Evolutionary conservation across 345 rosid species (phyloP), one percentile per base, ranked within the genome.

Genomic region (Hibiscus tridactylites): DNA sequence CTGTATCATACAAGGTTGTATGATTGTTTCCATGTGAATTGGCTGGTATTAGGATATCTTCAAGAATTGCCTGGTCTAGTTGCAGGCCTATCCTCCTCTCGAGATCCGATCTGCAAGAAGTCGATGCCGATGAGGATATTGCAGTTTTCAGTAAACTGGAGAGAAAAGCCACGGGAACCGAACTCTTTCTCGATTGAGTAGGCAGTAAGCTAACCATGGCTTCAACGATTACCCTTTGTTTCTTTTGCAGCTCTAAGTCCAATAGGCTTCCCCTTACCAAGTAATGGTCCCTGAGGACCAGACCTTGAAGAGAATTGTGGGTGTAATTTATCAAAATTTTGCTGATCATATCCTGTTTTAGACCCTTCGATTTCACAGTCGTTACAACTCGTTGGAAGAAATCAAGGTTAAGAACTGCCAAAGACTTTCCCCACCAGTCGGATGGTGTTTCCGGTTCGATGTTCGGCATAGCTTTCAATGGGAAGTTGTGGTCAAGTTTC

Each of bases 61-160:
- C 99, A 19, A 92, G 97, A 73, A 95, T 92, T n/a, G 99, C 97
- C 79, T 95, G 99, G 74, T 95, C 97, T 28, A 95, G 84, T 61
- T 92, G 99, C 60, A 92, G 91, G 60, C 99, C 97, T 0, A 92
- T 89, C 49, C 99, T 78, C 71, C 97, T 78, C 81, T 95, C 99
- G 61, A 95, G 77, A 77, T 95, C 97, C 0, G 96, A 84, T 75
- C 90, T 87, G 74, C 96, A 89, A 5, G 92, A 84, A 15, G 84
- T 85, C 42, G 82, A 74, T 9, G 88, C 85, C 8, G 89, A 83
- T 47, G 92, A 83, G n/a, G 90, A 85, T 54, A 92, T 90, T 5
- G 91, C 87, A 54, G 88, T 79, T 80, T 95, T 95, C 71, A 95
- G 76, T 74, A 95, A 77, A 79, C 97, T 90, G 9, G 97, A 92